phyloP scores from a whole-genome alignment of 2,329 filamentous ascomycete species.

The Thermoascus crustaceus region DNA sequence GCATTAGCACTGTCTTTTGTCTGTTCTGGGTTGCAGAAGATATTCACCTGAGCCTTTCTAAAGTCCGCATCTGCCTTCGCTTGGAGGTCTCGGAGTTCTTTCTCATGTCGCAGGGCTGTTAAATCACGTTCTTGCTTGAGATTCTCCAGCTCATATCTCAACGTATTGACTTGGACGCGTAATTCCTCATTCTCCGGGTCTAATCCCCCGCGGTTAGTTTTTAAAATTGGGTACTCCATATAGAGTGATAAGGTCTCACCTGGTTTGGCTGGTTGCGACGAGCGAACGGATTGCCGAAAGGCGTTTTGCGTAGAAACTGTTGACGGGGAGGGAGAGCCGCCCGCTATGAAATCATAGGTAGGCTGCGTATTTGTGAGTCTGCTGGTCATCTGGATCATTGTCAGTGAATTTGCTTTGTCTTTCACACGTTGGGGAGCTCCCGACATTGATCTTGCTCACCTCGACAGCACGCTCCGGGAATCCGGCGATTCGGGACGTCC shows the following conservation, averaged over 20 bases:
- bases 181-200: conserved; percentile 61
- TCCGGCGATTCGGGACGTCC: too few species aligned
- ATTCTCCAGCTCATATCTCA: conserved; percentile 81
- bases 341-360: conserved; percentile 53
- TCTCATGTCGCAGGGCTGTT: conserved; percentile 66
- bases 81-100: conserved; percentile 72
- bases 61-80: conserved; percentile 80
- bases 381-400: conserved; percentile 26
- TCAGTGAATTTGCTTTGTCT: conserved; percentile 3
- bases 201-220: conserved; percentile 8
- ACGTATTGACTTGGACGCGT: conserved; percentile 78
- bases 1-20: too few species aligned
- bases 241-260: conserved; percentile 23
- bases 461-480: too few species aligned
- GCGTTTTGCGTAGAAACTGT: conserved; percentile 24
- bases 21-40: too few species aligned
- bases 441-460: not conserved
- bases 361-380: conserved; percentile 44
- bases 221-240: too few species aligned
- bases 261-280: conserved; percentile 27
- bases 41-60: conserved; percentile 51
- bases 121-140: conserved; percentile 83
- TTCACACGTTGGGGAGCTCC: not conserved
- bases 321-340: conserved; percentile 38
- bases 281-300: conserved; percentile 30